Conservation (phyloP, 495 filamentous ascomycete genomes). For the Penicillium nucicola region DNA sequence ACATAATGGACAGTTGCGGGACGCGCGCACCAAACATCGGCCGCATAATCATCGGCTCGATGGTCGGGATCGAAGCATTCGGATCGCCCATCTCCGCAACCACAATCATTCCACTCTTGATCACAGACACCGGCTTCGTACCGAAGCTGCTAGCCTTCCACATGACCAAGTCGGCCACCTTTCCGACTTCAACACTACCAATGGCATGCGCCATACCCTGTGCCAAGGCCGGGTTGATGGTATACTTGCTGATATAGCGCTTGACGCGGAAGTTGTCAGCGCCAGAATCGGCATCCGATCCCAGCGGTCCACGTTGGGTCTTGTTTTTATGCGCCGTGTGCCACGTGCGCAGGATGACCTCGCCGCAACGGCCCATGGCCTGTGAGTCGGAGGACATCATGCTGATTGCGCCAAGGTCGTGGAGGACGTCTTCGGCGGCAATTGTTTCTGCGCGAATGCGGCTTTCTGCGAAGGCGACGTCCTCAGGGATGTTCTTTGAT, state of each 20-base stretch:
- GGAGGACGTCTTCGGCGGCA: conserved; percentile 93
- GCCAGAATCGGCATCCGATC: conserved; percentile 74
- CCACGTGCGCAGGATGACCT: conserved; percentile 94
- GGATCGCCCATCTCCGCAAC: conserved; percentile 93
- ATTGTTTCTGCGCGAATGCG: conserved; percentile 96
- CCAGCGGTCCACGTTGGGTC: conserved; percentile 70
- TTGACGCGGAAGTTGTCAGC: conserved; percentile 94
- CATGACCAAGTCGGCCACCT: conserved; percentile 86
- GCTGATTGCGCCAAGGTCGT: conserved; percentile 92
- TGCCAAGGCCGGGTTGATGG: conserved; percentile 90
- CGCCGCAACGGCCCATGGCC: conserved; percentile 95
- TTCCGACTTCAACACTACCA: conserved; percentile 84
- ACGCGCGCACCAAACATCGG: conserved; percentile 83
- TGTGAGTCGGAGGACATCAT: conserved; percentile 99
- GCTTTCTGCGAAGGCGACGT: conserved; percentile 93
- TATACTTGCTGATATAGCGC: conserved; percentile 94
- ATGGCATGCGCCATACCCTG: conserved; percentile 92
- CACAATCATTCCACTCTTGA: conserved; percentile 90
- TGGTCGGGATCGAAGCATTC: conserved; percentile 87
- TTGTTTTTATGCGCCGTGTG: conserved; percentile 99
- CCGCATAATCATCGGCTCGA: conserved; percentile 82
- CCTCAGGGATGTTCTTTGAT: conserved; percentile 87
- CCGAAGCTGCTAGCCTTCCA: conserved; percentile 89
- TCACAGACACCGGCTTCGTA: conserved; percentile 74
- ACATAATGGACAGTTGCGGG: conserved; percentile 72